Conservation (phyloP, 1,284 basidiomycete species). For the Ustilago bromivora region DNA sequence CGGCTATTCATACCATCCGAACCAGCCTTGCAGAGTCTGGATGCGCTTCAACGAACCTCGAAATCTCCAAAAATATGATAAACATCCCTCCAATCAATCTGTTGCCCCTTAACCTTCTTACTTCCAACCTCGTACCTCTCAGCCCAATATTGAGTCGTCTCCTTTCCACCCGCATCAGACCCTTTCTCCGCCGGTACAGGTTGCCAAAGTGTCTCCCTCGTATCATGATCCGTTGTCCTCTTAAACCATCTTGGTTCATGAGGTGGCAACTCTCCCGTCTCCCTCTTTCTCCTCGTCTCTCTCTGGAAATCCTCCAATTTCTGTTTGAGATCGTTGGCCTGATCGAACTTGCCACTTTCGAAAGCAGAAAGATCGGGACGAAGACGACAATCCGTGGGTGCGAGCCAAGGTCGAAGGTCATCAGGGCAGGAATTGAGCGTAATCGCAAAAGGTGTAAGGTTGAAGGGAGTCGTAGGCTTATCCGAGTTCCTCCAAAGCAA, state of each 20-base stretch:
- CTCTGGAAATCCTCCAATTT: constrained; percentile 90
- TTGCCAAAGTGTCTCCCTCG: constrained; percentile 63
- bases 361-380: constrained; percentile 96
- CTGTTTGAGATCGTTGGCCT: constrained; percentile 87
- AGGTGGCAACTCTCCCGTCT: constrained; percentile 79
- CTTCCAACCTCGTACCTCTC: constrained; percentile 50
- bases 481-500: constrained; percentile 91
- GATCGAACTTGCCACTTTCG: constrained; percentile 88
- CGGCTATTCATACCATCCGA: not conserved
- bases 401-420: constrained; percentile 79
- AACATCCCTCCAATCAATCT: constrained; percentile 47
- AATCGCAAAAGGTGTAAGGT: constrained; percentile 95
- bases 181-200: constrained; percentile 27
- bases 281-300: constrained; percentile 79
- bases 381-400: constrained; percentile 92
- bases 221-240: constrained; percentile 56
- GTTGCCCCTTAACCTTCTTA: constrained; percentile 33
- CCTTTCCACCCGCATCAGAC: constrained; percentile 12
- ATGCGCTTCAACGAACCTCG: constrained; percentile 40
- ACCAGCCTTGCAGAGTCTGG: too few relatives aligned
- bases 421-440: constrained; percentile 84
- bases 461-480: constrained; percentile 74
- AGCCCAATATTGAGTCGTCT: constrained; percentile 58
- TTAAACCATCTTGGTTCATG: constrained; percentile 78
- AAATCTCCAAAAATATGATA: constrained; percentile 65